Evolutionary conservation across 768 basidiomycete species (phyloP), one percentile per base, ranked within the genome.

Genomic region (Jaapia argillacea): DNA sequence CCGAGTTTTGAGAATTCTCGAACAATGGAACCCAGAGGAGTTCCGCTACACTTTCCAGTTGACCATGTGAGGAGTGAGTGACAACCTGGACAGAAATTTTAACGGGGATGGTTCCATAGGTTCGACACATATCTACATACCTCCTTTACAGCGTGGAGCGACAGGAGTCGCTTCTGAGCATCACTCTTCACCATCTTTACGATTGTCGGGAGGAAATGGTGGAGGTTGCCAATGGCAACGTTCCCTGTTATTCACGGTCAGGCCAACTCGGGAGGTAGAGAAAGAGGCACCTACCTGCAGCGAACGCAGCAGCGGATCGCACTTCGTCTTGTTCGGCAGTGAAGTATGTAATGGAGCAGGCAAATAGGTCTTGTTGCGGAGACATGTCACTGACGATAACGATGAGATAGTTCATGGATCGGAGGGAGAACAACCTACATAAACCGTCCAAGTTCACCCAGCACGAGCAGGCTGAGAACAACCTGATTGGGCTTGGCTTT

Each of bases 71-170:
- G 47, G 85, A 89, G 58, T 98, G 90, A 0, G 88, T 87, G 44
- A 98, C 91, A 38, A 94, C 88, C 87, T 91, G 44, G 1, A 23
- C 26, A 35, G 23, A 22, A 36, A 4, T 44, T 16, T 27, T 13
- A 25, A 22, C 31, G 24, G 41, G 6, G 45, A 36, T 12, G 18
- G 12, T 24, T 14, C 16, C 43, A 44, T 5, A 22, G 12, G 25
- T 42, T 2, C 6, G 24, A 16, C 18, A 12, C 16, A 20, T 10
- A 33, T 33, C 28, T 4, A 49, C 69, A 41, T 18, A 83, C 88
- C 74, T 97, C 94, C 62, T 96, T 96, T 40, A 97, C 67, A 6
- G 94, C 89, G 55, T 98, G 90, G 21, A 99, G 70, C 6, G 90
- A 81, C 20, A 97, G 66, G 24, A 98, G 61, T 6, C 91, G 77